Percentiles rank a stretch among this genome's conserved stretches.
Evolutionary conservation across 495 filamentous ascomycete species (phyloP).

Genomic region (Lasiosphaeria ovina): DNA sequence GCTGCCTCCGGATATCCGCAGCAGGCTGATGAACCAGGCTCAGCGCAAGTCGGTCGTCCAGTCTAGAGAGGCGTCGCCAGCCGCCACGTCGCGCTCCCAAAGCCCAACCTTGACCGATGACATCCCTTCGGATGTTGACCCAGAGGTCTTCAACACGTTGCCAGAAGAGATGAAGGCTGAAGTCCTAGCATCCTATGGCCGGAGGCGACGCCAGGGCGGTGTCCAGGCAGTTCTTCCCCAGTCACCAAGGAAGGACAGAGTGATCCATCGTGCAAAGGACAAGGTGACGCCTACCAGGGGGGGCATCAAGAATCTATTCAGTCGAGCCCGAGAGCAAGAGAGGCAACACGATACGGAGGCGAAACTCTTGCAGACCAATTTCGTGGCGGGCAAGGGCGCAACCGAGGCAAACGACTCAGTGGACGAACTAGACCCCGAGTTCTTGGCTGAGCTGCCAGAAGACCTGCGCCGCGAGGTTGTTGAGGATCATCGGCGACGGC

Average conservation of each 20-base stretch:
- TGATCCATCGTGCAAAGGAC: constrained; percentile 49
- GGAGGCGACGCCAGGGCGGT: constrained; percentile 13
- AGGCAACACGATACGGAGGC: constrained; percentile 41
- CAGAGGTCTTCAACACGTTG: constrained; percentile 70
- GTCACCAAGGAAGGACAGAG: constrained; percentile 55
- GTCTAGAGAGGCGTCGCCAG: constrained; percentile 25
- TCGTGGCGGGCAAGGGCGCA: constrained; percentile 43
- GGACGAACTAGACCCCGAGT: constrained; percentile 60
- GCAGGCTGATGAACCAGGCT: constrained; percentile 56
- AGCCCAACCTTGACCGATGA: constrained; percentile 40
- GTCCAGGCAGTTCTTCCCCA: constrained; percentile 50
- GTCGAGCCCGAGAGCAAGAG: constrained; percentile 44
- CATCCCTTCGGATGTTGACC: constrained; percentile 60
- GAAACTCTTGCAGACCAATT: constrained; percentile 64
- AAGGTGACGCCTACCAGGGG: constrained; percentile 58
- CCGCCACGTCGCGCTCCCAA: constrained; percentile 30
- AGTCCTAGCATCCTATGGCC: constrained; percentile 65
- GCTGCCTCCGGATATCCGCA: constrained; percentile 74
- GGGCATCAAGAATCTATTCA: constrained; percentile 47
- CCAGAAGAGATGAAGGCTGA: constrained; percentile 83
- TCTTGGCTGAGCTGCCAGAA: constrained; percentile 77
- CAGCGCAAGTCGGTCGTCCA: constrained; percentile 24
- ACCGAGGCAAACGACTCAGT: constrained; percentile 27
- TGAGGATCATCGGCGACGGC: constrained; percentile 62
- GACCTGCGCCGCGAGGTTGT: constrained; percentile 77